Percentiles rank a stretch among this genome's conserved stretches.
These are phyloP conservation scores for Strobilomyces confusus DNA, from an alignment of 768 basidiomycete genomes.

Conservation along the genomic window DNA sequence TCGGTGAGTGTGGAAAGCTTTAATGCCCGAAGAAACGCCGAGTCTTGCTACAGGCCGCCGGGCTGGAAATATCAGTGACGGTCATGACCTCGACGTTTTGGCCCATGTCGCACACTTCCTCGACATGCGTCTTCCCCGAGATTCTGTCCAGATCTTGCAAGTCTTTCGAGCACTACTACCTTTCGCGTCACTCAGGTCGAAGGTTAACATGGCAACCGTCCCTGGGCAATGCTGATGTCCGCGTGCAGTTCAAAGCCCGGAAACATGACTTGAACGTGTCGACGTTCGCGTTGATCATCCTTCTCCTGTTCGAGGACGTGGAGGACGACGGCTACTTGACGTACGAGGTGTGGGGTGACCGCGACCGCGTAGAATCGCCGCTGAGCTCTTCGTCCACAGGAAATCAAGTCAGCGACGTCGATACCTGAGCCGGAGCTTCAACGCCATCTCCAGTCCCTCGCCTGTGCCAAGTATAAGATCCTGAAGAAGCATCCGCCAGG, in stretches of 20 bases:
- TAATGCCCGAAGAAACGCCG: constrained; percentile 1
- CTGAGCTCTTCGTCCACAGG: constrained; percentile 43
- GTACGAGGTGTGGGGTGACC: constrained; percentile 55
- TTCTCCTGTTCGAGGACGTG: constrained; percentile 81
- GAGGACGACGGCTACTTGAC: constrained; percentile 65
- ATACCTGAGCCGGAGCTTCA: constrained; percentile 78
- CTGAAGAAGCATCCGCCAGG: constrained; percentile 88
- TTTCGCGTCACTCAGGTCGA: constrained; percentile 83
- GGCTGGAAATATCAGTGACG: constrained; percentile 79
- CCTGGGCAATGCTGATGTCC: constrained; percentile 86
- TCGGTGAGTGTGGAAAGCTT: constrained; percentile 43
- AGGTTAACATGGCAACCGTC: constrained; percentile 90
- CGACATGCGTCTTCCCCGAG: constrained; percentile 65
- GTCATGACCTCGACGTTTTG: constrained; percentile 97
- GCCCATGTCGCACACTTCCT: constrained; percentile 72
- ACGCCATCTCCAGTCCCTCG: constrained; percentile 92
- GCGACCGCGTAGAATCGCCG: background rate
- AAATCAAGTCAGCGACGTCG: constrained; percentile 71
- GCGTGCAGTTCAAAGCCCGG: constrained; percentile 70
- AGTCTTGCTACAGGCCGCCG: constrained; percentile 51
- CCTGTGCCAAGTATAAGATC: constrained; percentile 91
- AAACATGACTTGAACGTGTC: constrained; percentile 91
- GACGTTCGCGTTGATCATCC: constrained; percentile 81
- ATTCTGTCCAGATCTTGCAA: constrained; percentile 60
- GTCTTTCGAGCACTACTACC: constrained; percentile 87